A percentile compares a stretch with the other conserved stretches of the same genome.
Conservation (phyloP, 1,284 basidiomycete species). For the Irpex rosettiformis region DNA sequence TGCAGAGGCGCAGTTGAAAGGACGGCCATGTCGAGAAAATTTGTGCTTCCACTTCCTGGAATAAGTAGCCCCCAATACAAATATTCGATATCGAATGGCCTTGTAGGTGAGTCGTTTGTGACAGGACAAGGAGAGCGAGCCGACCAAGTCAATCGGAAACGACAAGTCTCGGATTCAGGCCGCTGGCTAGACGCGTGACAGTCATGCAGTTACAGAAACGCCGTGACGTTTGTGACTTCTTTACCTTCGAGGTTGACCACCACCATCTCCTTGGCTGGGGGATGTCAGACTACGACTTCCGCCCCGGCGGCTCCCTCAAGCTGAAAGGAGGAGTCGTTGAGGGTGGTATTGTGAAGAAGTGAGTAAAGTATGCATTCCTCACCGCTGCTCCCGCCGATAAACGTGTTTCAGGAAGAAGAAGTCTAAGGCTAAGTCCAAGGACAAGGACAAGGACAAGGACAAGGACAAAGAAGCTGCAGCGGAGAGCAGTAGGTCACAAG, state of each 20-base stretch:
- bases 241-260: constrained; percentile 20
- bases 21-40: constrained; percentile 53
- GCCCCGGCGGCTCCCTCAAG: constrained; percentile 86
- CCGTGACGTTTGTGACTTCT: constrained; percentile 19
- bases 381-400: constrained; percentile 14
- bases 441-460: constrained; percentile 59
- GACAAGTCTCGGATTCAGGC: no score
- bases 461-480: constrained; percentile 40
- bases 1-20: constrained; percentile 63
- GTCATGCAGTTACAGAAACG: background rate
- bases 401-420: constrained; percentile 76
- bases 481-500: constrained; percentile 45
- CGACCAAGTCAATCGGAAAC: background rate
- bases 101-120: no score
- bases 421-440: constrained; percentile 66
- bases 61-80: background rate
- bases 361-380: constrained; percentile 27
- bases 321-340: constrained; percentile 81
- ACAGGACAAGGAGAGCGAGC: background rate
- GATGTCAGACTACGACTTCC: constrained; percentile 85
- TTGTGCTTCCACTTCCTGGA: background rate
- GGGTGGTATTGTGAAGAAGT: constrained; percentile 82
- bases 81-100: no score
- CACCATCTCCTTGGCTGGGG: constrained; percentile 20
- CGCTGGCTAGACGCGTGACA: constrained; percentile 22